Percentiles rank a stretch among this genome's conserved stretches.
Conservation (phyloP, 2,329 filamentous ascomycete genomes). For the Ascochyta pisi region DNA sequence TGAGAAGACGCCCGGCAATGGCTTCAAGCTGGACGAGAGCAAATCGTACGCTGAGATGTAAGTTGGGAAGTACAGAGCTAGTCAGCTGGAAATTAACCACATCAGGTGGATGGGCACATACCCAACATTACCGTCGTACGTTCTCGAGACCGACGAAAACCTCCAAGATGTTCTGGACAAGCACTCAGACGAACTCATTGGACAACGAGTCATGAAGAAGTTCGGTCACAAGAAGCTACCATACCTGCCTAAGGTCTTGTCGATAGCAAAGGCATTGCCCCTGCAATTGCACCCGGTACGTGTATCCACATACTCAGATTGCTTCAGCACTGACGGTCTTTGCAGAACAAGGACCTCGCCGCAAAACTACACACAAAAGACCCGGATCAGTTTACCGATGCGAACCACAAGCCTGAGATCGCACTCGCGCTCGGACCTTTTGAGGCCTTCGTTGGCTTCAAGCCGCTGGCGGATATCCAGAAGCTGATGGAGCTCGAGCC, state of each 20-base stretch:
- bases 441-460: constrained; percentile 79
- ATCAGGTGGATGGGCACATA: constrained; percentile 76
- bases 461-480: constrained; percentile 67
- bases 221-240: constrained; percentile 70
- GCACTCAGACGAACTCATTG: constrained; percentile 68
- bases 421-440: constrained; percentile 74
- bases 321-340: constrained; percentile 6
- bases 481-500: constrained; percentile 63
- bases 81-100: constrained; percentile 10
- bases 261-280: constrained; percentile 76
- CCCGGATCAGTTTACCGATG: constrained; percentile 71
- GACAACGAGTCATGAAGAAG: constrained; percentile 65
- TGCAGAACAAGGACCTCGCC: constrained; percentile 67
- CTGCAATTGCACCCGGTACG: constrained; percentile 72
- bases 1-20: constrained; percentile 67
- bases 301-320: neutral
- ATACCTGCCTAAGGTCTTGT: constrained; percentile 78
- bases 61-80: neutral
- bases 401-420: constrained; percentile 83
- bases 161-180: constrained; percentile 69
- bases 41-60: constrained; percentile 68
- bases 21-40: constrained; percentile 69
- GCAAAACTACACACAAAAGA: constrained; percentile 68
- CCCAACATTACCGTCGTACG: constrained; percentile 70
- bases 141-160: constrained; percentile 67